A percentile compares a stretch with the other conserved stretches of the same genome.
Conservation (phyloP, 129 eudicot species). For the Flaveria robusta region DNA sequence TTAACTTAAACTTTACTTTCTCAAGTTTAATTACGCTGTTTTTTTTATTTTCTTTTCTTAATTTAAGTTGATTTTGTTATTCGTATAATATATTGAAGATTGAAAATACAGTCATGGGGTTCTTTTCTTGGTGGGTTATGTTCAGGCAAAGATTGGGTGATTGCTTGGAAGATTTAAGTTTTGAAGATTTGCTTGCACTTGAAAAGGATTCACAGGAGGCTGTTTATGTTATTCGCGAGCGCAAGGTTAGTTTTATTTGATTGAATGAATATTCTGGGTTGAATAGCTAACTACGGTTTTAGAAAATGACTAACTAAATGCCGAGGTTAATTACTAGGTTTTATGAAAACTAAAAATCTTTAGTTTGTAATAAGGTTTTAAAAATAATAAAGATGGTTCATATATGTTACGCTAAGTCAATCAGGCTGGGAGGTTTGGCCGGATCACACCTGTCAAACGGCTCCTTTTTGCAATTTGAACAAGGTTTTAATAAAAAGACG, state of each 20-base stretch:
- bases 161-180: conserved; percentile 59
- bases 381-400: background rate
- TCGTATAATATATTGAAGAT: background rate
- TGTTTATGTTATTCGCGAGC: conserved; percentile 53
- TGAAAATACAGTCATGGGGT: background rate
- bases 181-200: conserved; percentile 57
- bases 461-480: background rate
- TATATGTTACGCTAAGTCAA: background rate
- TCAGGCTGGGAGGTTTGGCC: background rate
- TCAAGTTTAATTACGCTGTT: background rate
- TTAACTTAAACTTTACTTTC: conserved; percentile 18
- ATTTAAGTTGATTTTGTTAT: background rate
- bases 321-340: too few species aligned
- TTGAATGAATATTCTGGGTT: too few species aligned
- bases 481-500: background rate
- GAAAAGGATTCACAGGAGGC: conserved; percentile 68
- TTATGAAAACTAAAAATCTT: background rate
- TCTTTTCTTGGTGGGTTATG: background rate
- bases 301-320: background rate
- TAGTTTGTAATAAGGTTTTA: background rate
- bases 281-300: background rate
- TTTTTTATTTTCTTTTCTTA: background rate
- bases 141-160: conserved; percentile 83
- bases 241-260: conserved; percentile 46
- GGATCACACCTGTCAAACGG: background rate